Percentiles rank a stretch among this genome's conserved stretches.
phyloP scores from a whole-genome alignment of 176 grass and related monocot genomes.

The Pontederia crassipes region DNA sequence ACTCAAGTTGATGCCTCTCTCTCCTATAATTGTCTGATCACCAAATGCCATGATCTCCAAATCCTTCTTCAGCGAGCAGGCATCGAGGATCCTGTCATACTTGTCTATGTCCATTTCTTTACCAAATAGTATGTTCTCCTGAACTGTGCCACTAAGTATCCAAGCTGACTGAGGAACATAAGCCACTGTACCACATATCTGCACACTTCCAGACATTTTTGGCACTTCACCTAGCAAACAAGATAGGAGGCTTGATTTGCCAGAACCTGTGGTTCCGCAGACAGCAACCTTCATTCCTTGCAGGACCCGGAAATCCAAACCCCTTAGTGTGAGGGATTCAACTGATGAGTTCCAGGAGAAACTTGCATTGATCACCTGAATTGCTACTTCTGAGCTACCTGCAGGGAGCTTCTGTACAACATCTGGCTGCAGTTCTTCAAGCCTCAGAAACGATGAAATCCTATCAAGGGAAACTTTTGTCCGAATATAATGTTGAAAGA shows the following conservation, averaged over 20 bases:
- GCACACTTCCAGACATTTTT: constrained; percentile 48
- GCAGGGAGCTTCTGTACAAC: constrained; percentile 36
- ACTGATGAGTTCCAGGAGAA: constrained; percentile 55
- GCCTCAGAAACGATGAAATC: constrained; percentile 46
- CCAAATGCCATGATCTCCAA: constrained; percentile 42
- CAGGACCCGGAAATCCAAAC: constrained; percentile 36
- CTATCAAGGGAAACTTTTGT: constrained; percentile 69
- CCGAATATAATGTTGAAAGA: constrained; percentile 32
- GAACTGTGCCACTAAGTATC: constrained; percentile 60
- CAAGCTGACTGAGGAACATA: constrained; percentile 64
- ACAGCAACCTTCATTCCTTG: constrained; percentile 49
- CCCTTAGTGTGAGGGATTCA: constrained; percentile 26
- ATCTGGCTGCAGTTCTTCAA: constrained; percentile 41
- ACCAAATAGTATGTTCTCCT: constrained; percentile 53
- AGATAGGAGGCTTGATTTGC: constrained; percentile 72
- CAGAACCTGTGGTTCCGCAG: constrained; percentile 69
- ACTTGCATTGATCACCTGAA: constrained; percentile 33
- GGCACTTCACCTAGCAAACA: constrained; percentile 66
- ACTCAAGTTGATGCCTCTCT: constrained; percentile 71
- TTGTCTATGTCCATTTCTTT: constrained; percentile 28
- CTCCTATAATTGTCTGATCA: constrained; percentile 63
- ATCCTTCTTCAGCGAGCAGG: constrained; percentile 47
- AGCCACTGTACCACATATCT: constrained; percentile 39
- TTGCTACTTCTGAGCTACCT: constrained; percentile 34
- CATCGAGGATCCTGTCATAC: constrained; percentile 41